phyloP scores from a whole-genome alignment of 805 yeast genomes.

The Saturnispora hagleri region DNA sequence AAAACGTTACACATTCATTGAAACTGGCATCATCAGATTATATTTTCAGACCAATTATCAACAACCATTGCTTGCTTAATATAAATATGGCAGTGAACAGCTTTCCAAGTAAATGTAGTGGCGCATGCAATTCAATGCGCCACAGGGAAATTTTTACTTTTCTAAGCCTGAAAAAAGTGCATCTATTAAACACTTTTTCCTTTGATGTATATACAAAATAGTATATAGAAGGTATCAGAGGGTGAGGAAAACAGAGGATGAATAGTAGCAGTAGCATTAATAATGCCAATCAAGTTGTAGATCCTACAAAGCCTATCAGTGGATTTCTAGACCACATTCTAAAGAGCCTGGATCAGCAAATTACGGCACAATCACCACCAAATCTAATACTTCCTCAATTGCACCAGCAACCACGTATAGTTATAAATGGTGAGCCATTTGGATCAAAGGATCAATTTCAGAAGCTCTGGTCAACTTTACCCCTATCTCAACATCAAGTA shows the following conservation, averaged over 20 bases:
- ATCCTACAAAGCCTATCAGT: conserved; percentile 2
- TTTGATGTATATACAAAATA: too few relatives aligned
- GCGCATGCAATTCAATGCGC: neutral
- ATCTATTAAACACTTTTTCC: neutral
- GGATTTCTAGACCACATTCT: conserved; percentile 16
- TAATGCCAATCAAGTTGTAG: neutral
- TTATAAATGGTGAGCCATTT: conserved; percentile 51
- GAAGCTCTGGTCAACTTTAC: conserved; percentile 47
- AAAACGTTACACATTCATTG: too few relatives aligned
- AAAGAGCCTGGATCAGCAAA: conserved; percentile 21
- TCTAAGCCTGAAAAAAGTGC: neutral
- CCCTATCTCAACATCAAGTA: conserved; percentile 51
- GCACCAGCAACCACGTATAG: conserved; percentile 42
- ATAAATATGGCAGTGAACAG: too few relatives aligned
- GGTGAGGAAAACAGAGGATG: neutral
- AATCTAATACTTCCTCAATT: conserved; percentile 35
- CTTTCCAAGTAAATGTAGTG: neutral
- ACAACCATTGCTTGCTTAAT: neutral
- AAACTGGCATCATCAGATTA: too few relatives aligned
- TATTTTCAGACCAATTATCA: too few relatives aligned
- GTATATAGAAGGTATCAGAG: neutral
- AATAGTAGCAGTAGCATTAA: neutral
- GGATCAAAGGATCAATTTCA: conserved; percentile 45
- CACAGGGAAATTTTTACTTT: neutral
- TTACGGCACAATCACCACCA: conserved; percentile 12